These are phyloP conservation scores for Phellopilus nigrolimitatus DNA, from an alignment of 1,284 basidiomycete species.

Conservation along the genomic window DNA sequence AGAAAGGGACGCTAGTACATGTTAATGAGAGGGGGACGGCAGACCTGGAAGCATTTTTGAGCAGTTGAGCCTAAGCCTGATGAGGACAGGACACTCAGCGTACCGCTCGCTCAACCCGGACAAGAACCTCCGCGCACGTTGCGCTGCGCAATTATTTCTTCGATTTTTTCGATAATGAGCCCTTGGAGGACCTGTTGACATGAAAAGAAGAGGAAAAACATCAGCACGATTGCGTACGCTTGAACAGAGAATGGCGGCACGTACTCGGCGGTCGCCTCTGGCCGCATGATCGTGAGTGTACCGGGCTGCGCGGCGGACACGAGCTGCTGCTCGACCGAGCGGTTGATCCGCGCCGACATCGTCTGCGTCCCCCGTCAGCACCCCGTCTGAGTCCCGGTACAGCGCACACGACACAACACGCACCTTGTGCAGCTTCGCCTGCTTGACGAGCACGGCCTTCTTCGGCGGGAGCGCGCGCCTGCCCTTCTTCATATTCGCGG, in stretches of 20 bases:
- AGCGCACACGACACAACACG: slow-evolving; percentile 9
- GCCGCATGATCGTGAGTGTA: slow-evolving; percentile 87
- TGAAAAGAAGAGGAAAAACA: background rate
- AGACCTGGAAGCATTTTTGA: background rate
- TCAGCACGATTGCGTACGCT: background rate
- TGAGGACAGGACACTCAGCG: too few relatives aligned
- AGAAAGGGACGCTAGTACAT: too few relatives aligned
- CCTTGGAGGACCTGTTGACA: slow-evolving; percentile 5
- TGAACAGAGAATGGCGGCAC: background rate
- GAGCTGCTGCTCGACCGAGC: slow-evolving; percentile 86
- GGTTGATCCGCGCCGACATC: slow-evolving; percentile 83
- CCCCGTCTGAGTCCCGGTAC: too few relatives aligned
- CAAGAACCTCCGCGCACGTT: background rate
- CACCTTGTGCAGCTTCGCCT: slow-evolving; percentile 67
- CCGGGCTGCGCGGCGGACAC: slow-evolving; percentile 80
- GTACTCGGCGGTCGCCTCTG: slow-evolving; percentile 37
- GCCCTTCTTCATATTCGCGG: slow-evolving; percentile 69
- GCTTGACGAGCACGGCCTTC: slow-evolving; percentile 61
- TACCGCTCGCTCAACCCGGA: too few relatives aligned
- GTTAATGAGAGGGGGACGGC: too few relatives aligned
- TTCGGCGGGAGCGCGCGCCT: slow-evolving; percentile 67
- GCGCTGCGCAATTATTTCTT: slow-evolving; percentile 4
- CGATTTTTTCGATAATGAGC: slow-evolving; percentile 6
- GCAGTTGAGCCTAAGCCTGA: too few relatives aligned
- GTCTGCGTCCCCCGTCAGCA: too few relatives aligned